A percentile compares a stretch with the other conserved stretches of the same genome.
phyloP scores from a whole-genome alignment of 345 rosid genomes.

The Salix exigua region DNA sequence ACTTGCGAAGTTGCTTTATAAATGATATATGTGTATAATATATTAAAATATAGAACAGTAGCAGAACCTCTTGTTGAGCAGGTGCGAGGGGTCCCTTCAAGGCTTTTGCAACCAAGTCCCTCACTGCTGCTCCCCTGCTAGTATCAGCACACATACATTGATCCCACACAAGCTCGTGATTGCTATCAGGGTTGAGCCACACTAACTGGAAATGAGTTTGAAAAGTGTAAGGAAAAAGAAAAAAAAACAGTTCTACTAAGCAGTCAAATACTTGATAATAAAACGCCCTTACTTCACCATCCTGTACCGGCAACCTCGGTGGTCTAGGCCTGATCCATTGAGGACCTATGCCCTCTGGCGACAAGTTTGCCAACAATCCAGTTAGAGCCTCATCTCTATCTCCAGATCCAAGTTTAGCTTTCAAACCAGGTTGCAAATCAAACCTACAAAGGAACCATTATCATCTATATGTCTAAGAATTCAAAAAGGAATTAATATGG shows the following conservation, averaged over 20 bases:
- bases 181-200: conserved; percentile 94
- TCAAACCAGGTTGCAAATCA: conserved; percentile 70
- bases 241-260: conserved; percentile 6
- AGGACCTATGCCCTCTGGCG: conserved; percentile 58
- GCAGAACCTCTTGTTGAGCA: conserved; percentile 65
- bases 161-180: conserved; percentile 96
- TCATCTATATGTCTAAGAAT: conserved; percentile 21
- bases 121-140: conserved; percentile 84
- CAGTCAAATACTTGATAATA: not conserved
- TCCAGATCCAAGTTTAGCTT: conserved; percentile 78
- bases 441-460: conserved; percentile 44
- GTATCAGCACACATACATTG: conserved; percentile 98
- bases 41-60: not conserved
- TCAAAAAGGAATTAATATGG: conserved; percentile 1
- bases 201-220: conserved; percentile 52
- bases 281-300: conserved; percentile 57
- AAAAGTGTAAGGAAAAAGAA: conserved; percentile 8
- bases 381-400: conserved; percentile 66
- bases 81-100: conserved; percentile 78
- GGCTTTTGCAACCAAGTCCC: conserved; percentile 82
- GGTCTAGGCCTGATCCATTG: conserved; percentile 83
- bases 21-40: not conserved
- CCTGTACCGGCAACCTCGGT: conserved; percentile 71
- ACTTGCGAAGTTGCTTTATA: not conserved
- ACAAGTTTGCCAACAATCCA: conserved; percentile 48